Conservation (phyloP, 2,329 filamentous ascomycete genomes). For the Neophaeococcomyces aloes region DNA sequence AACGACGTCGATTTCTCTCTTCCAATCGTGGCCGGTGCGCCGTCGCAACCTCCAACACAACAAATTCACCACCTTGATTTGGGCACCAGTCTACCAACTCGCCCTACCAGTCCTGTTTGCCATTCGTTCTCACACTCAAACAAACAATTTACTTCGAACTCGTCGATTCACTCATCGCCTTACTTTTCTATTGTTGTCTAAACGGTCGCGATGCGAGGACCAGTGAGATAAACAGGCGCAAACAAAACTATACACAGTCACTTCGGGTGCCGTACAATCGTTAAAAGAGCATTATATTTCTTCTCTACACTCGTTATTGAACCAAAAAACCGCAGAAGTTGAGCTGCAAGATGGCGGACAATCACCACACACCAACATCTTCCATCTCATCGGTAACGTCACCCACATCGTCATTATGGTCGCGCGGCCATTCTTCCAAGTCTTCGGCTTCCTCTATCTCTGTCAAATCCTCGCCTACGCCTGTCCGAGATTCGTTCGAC, state of each 20-base stretch:
- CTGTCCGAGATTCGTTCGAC: constrained; percentile 40
- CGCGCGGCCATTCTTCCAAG: constrained; percentile 18
- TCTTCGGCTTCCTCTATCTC: constrained; percentile 36
- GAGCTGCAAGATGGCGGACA: neutral
- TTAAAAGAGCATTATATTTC: neutral
- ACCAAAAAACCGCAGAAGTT: neutral
- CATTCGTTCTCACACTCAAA: constrained; percentile 6
- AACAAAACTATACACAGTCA: neutral
- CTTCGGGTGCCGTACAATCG: constrained; percentile 5
- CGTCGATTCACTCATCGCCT: neutral
- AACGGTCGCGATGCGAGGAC: constrained; percentile 8
- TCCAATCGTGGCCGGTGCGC: constrained; percentile 7
- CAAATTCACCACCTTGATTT: constrained; percentile 7
- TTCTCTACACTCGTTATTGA: neutral
- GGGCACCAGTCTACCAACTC: constrained; percentile 4
- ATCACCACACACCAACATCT: constrained; percentile 1
- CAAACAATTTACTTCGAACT: constrained; percentile 3
- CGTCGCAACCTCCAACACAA: constrained; percentile 7
- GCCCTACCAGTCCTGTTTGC: neutral
- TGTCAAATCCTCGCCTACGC: constrained; percentile 48
- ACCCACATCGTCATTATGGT: constrained; percentile 13
- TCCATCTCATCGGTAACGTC: constrained; percentile 2
- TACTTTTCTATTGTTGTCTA: neutral
- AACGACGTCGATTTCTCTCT: constrained; percentile 5
- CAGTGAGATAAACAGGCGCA: constrained; percentile 5